Evolutionary conservation across 495 filamentous ascomycete genomes (phyloP), one percentile per base, ranked within the genome.

Genomic region (Tuber melanosporum): DNA sequence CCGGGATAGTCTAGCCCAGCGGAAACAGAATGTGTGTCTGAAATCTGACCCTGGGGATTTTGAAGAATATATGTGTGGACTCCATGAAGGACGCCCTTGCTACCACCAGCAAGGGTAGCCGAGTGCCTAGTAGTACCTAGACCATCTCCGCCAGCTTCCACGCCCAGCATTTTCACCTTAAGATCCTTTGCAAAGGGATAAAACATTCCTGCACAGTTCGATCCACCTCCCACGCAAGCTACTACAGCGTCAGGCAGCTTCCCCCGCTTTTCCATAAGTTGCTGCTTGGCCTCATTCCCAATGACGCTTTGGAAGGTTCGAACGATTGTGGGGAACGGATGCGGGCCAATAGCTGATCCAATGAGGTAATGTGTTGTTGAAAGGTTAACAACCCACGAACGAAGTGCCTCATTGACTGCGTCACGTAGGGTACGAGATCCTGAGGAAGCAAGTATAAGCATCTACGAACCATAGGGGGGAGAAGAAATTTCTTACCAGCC

Each of bases 1-100:
- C 94, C 95, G 4, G 95, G 95, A 85, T 99, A 99, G 84, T 99
- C 95, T 2, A 99, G 89, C 76, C 95, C 96, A 3, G 95, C 95
- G n/a, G 94, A 97, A 79, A 99, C 91, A 20, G 94, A 97, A 85
- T 99, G 95, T 0, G 95, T 98, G 47, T 98, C 94, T 44, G 87
- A 88, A 81, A 99, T 97, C 85, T 99, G 96, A 14, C 95, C 95
- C 84, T 97, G 89, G 79, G 91, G 87, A 85, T 97, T 90, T 86
- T 99, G 95, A 3, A 99, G 88, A 41, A 99, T 90, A 82, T 99
- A 99, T 26, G 95, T 99, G 52, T 94, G 91, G 3, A 98, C 95
- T 73, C 95, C 95, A 84, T 99, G 95, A 10, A 99, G 86, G 19
- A 99, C 95, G 77, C 95, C 95, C 85, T 97, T 97, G 70, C 89